Evolutionary conservation across 192 early-diverging fungal genomes (phyloP).

Genomic region (Backusella mclennaniae): DNA sequence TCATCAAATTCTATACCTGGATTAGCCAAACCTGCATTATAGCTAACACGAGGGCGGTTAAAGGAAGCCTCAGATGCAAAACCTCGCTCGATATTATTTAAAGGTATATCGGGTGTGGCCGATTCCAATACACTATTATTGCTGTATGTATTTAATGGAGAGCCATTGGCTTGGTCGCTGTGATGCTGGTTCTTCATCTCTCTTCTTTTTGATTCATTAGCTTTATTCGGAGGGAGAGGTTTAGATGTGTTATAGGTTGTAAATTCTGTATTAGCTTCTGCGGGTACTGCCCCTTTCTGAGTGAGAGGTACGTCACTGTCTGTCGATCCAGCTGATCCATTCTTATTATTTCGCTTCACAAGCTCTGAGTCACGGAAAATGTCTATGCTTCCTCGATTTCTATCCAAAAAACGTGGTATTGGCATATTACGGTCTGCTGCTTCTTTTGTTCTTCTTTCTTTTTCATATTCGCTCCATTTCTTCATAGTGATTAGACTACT

Average conservation of each 20-base stretch:
- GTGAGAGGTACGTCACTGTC: slow-evolving; percentile 29
- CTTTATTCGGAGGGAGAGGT: background rate
- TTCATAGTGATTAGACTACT: slow-evolving; percentile 73
- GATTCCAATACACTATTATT: background rate
- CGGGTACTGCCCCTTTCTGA: slow-evolving; percentile 10
- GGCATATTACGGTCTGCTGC: slow-evolving; percentile 11
- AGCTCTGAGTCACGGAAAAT: slow-evolving; percentile 19
- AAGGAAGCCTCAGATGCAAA: background rate
- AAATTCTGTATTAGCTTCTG: background rate
- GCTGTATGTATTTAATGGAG: background rate
- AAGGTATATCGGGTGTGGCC: background rate
- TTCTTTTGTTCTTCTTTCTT: slow-evolving; percentile 4
- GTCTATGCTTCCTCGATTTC: slow-evolving; percentile 14
- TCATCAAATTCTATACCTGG: background rate
- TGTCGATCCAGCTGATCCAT: slow-evolving; percentile 32
- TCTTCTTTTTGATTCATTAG: background rate
- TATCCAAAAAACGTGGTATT: slow-evolving; percentile 24
- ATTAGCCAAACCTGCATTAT: background rate
- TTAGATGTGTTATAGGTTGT: background rate
- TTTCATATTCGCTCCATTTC: slow-evolving; percentile 68
- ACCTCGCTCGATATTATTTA: background rate
- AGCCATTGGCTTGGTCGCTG: background rate
- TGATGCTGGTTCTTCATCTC: background rate
- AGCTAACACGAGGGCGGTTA: background rate
- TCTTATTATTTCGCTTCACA: slow-evolving; percentile 9